Percentiles rank a stretch among this genome's conserved stretches.
These are phyloP conservation scores for Volvox reticuliferus DNA, from an alignment of 139 green algal genomes.

Conservation along the genomic window DNA sequence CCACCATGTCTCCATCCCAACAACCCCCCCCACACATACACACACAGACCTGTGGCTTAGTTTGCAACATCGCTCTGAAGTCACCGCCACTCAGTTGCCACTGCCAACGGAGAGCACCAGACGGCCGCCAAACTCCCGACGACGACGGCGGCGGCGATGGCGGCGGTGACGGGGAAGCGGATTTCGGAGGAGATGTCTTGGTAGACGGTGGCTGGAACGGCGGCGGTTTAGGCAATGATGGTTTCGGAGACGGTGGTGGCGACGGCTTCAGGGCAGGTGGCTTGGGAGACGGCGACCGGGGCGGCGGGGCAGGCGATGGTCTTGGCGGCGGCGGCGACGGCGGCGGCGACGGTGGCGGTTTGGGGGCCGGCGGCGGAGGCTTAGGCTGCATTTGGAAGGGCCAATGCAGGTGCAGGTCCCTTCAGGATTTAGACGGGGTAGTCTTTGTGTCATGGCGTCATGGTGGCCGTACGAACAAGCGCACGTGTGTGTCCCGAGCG, in stretches of 20 bases:
- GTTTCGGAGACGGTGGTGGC: neutral
- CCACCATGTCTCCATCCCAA: too few relatives aligned
- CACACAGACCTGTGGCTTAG: neutral
- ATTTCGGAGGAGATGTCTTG: neutral
- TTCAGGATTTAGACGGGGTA: too few relatives aligned
- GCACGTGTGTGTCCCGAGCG: too few relatives aligned
- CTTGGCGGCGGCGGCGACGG: neutral
- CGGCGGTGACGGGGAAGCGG: neutral
- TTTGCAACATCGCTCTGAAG: constrained; percentile 21
- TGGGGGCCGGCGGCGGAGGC: neutral
- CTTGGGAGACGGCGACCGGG: neutral
- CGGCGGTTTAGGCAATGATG: neutral
- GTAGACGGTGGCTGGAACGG: neutral
- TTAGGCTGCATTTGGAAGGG: neutral
- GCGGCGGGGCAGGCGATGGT: neutral
- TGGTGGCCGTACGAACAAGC: too few relatives aligned
- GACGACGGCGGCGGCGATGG: neutral
- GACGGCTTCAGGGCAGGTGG: neutral
- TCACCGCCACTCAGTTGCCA: constrained; percentile 18
- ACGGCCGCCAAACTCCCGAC: neutral
- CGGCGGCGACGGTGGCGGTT: neutral
- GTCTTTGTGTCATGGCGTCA: too few relatives aligned
- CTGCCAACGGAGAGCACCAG: neutral
- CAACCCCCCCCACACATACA: too few relatives aligned
- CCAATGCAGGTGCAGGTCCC: neutral